Evolutionary conservation across 2,329 filamentous ascomycete genomes (phyloP).

Genomic region (Biscogniauxia sp.): DNA sequence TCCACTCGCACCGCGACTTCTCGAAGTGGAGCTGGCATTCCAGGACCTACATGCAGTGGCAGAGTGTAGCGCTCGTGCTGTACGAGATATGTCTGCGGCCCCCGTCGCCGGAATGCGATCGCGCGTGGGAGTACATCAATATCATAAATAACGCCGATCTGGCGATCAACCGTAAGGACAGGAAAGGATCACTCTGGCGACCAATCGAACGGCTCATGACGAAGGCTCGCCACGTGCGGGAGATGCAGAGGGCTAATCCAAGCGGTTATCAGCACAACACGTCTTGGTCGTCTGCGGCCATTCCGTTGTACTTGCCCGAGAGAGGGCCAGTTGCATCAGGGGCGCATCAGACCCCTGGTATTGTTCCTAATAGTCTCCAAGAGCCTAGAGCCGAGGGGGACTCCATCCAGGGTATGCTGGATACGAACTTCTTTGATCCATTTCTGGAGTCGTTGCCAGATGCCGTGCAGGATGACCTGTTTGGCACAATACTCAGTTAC

Average conservation of each 20-base stretch:
- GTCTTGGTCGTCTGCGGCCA: neutral
- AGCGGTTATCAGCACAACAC: neutral
- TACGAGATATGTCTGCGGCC: constrained; percentile 12
- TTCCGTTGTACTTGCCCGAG: neutral
- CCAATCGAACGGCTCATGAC: constrained; percentile 14
- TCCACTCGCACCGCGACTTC: neutral
- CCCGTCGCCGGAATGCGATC: constrained; percentile 9
- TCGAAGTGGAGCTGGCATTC: constrained; percentile 7
- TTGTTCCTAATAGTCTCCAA: neutral
- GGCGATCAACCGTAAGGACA: constrained; percentile 24
- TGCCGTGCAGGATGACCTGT: neutral
- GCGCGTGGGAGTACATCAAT: constrained; percentile 14
- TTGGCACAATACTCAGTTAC: neutral
- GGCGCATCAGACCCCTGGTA: neutral
- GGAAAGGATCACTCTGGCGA: constrained; percentile 7
- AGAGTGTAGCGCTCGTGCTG: constrained; percentile 12
- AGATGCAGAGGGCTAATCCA: constrained; percentile 7
- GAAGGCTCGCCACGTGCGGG: constrained; percentile 15
- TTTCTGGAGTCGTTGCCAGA: neutral
- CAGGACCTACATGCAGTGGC: constrained; percentile 12
- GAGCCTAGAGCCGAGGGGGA: neutral
- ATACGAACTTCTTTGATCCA: neutral
- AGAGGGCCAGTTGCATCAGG: too few species aligned
- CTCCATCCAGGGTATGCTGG: neutral
- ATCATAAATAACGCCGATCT: constrained; percentile 4